Conservation (phyloP, 371 early-diverging fungal species). For the Rhizomucor pusillus region DNA sequence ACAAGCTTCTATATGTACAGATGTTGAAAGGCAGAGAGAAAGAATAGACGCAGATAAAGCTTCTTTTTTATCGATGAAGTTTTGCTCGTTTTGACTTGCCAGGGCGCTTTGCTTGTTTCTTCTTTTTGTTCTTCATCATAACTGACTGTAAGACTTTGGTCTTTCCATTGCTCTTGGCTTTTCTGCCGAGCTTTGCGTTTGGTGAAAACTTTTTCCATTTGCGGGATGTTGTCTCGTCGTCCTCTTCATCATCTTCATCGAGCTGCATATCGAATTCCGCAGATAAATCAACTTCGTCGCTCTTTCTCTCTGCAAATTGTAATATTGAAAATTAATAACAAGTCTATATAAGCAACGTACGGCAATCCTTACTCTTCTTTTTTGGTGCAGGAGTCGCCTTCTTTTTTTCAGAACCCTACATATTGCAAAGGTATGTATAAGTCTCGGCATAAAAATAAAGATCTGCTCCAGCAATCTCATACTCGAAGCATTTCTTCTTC, state of each 20-base stretch:
- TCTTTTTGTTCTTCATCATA: constrained; percentile 5
- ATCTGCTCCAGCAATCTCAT: too few species aligned
- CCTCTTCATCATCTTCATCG: constrained; percentile 24
- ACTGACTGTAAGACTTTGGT: not conserved
- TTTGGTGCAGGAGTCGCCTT: too few species aligned
- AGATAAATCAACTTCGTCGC: constrained; percentile 6
- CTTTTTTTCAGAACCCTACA: too few species aligned
- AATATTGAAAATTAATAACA: too few species aligned
- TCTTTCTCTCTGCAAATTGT: not conserved
- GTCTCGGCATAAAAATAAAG: too few species aligned
- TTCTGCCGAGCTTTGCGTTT: constrained; percentile 7
- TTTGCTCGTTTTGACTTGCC: constrained; percentile 32
- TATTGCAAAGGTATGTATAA: too few species aligned
- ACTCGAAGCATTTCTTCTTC: constrained; percentile 70
- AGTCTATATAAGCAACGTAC: too few species aligned
- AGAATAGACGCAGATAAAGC: too few species aligned
- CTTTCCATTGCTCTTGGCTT: not conserved
- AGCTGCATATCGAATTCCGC: constrained; percentile 30
- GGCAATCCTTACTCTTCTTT: too few species aligned
- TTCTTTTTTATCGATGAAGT: too few species aligned
- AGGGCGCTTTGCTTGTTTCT: constrained; percentile 27
- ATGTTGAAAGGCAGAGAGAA: too few species aligned
- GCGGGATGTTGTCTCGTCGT: constrained; percentile 15
- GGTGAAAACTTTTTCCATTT: constrained; percentile 3
- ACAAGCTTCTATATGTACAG: too few species aligned